These are phyloP conservation scores for Gracilaria domingensis DNA, from an alignment of 23 red algal species.

Conservation along the genomic window DNA sequence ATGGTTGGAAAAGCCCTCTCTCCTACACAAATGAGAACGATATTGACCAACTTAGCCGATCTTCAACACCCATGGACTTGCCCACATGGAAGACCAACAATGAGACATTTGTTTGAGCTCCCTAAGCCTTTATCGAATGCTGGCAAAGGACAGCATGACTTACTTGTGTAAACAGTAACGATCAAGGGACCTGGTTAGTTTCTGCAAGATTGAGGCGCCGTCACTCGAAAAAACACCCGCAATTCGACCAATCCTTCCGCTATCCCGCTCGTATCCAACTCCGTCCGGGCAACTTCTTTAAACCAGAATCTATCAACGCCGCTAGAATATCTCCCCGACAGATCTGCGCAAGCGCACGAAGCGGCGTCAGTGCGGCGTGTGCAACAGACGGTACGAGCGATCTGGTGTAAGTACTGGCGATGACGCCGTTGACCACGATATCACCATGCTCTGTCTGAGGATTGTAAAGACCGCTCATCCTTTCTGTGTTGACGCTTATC, in stretches of 20 bases:
- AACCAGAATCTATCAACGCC: not conserved
- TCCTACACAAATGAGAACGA: conserved; percentile 59
- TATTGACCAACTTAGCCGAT: conserved; percentile 68
- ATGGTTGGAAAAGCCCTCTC: conserved; percentile 92
- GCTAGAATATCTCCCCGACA: not conserved
- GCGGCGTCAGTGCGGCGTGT: conserved; percentile 50
- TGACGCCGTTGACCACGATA: conserved; percentile 67
- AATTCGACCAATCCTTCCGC: not conserved
- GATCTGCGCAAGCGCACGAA: conserved; percentile 9
- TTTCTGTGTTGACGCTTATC: not conserved
- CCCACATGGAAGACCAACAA: conserved; percentile 97
- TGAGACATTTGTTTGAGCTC: conserved; percentile 85
- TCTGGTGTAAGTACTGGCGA: conserved; percentile 56
- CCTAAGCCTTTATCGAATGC: conserved; percentile 1
- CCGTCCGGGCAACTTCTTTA: not conserved
- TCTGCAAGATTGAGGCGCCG: not conserved
- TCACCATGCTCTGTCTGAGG: conserved; percentile 77
- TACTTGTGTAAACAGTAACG: too few relatives aligned
- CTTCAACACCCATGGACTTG: conserved; percentile 94
- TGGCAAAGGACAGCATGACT: too few relatives aligned
- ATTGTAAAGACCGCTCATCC: conserved; percentile 70
- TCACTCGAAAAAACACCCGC: not conserved
- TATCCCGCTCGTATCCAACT: conserved; percentile 9
- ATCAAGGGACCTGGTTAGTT: not conserved
- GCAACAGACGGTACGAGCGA: conserved; percentile 20